A percentile compares a stretch with the other conserved stretches of the same genome.
These are phyloP conservation scores for Capsella rubella DNA, from an alignment of 441 rosid genomes.

Conservation along the genomic window DNA sequence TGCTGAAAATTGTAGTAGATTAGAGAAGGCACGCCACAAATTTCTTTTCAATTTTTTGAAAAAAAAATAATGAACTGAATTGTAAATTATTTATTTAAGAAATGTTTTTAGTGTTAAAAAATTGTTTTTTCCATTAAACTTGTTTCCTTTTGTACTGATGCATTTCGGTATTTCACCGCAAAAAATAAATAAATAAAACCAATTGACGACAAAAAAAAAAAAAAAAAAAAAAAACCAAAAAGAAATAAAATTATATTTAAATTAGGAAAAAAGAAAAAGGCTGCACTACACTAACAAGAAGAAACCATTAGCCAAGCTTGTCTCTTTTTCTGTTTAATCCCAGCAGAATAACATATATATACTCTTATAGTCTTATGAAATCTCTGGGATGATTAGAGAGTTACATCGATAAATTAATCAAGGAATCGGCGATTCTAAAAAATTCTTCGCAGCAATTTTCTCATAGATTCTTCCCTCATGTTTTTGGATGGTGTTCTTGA, in stretches of 20 bases:
- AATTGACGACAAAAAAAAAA: no score
- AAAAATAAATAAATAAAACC: background rate
- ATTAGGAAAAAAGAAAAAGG: background rate
- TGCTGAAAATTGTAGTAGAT: no score
- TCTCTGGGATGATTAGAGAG: constrained; percentile 23
- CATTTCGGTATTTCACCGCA: no score
- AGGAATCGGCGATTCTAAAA: constrained; percentile 30
- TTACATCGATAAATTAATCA: constrained; percentile 16
- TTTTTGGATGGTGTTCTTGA: constrained; percentile 28
- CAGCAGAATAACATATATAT: constrained; percentile 15
- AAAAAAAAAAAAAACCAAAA: background rate
- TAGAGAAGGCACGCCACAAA: no score
- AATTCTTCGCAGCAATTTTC: constrained; percentile 1
- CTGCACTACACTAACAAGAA: constrained; percentile 25
- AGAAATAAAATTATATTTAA: background rate
- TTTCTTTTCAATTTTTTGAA: no score
- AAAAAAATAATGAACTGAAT: no score
- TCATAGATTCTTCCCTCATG: constrained; percentile 31
- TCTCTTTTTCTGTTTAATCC: constrained; percentile 14
- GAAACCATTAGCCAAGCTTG: constrained; percentile 10
- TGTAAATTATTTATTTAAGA: no score
- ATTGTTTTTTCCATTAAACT: no score
- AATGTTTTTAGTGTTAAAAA: no score
- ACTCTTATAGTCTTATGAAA: background rate
- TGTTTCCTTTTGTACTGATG: no score